Base-by-base conservation (phyloP, 768 basidiomycete genomes). In the Russula sp. region DNA sequence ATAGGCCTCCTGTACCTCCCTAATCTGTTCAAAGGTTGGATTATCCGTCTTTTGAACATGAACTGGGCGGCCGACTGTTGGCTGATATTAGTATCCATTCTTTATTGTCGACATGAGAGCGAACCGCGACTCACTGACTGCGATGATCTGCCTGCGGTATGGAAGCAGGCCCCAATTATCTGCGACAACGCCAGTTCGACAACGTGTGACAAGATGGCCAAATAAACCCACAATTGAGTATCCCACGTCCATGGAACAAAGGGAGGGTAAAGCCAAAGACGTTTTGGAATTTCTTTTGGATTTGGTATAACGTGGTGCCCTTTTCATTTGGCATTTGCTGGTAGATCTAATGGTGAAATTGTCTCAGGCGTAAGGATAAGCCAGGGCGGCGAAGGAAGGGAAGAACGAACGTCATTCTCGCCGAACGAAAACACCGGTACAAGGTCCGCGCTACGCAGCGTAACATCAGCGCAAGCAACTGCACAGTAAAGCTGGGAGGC, bases 351-450 rank as follows among this genome's bases (percentile, higher is more conserved):
- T 44, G 8, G 13, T 27, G 20, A 27, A n/a, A 40, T 22, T 4
- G 39, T 22, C 11, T 31, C 10, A 45, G 35, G 2, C 22, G 37
- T 20, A 18, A 44, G 32, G 31, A 11, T 55, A 55, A 64, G 66
- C 57, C 34, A 62, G 16, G 7, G 55, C 16, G 18, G 2, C 2
- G 3, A 3, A 44, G 47, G 22, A 20, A 20, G 34, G 34, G 16
- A 4, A 35, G 47, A 9, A 80, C 84, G 71, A 65, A 95, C 95
- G 73, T 98, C 97, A 72, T 98, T 98, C 78, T 99, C 97, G 13
- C 97, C 97, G 69, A 99, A 99, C 6, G 93, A 95, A 71, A 99
- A 98, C 3, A 98, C 95, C 0, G 97, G 97, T 0, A 99, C 97
- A 11, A 99, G 79, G 70, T 95, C 93, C 44, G 97, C 97, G 58